phyloP scores from a whole-genome alignment of 768 basidiomycete genomes.

The Coprinopsis cinerea region DNA sequence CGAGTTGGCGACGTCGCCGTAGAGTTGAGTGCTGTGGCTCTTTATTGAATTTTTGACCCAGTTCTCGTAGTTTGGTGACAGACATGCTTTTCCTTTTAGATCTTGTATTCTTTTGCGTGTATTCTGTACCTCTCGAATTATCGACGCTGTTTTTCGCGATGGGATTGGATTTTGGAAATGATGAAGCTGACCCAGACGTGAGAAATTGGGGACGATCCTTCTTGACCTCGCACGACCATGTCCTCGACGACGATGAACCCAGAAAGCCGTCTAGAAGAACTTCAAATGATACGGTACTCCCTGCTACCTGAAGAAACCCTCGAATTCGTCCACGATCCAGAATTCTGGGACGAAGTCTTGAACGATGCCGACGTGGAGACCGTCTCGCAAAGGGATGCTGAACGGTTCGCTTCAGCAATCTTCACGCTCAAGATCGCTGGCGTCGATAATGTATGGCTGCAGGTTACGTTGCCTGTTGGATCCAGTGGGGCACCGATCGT shows the following conservation, averaged over 20 bases:
- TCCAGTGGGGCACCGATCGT: slow-evolving; percentile 13
- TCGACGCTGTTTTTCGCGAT: no score
- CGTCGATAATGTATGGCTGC: slow-evolving; percentile 4
- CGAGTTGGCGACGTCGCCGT: slow-evolving; percentile 5
- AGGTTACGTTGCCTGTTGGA: slow-evolving; percentile 8
- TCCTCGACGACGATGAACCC: no score
- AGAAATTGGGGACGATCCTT: no score
- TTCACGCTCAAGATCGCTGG: slow-evolving; percentile 10
- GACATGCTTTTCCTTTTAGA: slow-evolving; percentile 1
- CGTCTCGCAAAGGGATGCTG: background rate
- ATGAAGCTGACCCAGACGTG: no score
- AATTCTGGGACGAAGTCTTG: slow-evolving; percentile 8
- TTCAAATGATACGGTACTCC: slow-evolving; percentile 55
- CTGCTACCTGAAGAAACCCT: slow-evolving; percentile 57
- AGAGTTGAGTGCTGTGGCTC: slow-evolving; percentile 7
- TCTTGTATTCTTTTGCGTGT: background rate
- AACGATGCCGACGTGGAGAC: background rate
- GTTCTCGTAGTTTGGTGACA: slow-evolving; percentile 13
- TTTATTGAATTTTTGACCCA: background rate
- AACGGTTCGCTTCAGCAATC: slow-evolving; percentile 9
- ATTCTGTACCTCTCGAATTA: no score
- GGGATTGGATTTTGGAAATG: no score
- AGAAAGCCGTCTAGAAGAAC: slow-evolving; percentile 35
- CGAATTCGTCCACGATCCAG: slow-evolving; percentile 25
- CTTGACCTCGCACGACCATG: no score